Evolutionary conservation across 371 early-diverging fungal genomes (phyloP), one percentile per base, ranked within the genome.

Genomic region (Mucor piriformis): DNA sequence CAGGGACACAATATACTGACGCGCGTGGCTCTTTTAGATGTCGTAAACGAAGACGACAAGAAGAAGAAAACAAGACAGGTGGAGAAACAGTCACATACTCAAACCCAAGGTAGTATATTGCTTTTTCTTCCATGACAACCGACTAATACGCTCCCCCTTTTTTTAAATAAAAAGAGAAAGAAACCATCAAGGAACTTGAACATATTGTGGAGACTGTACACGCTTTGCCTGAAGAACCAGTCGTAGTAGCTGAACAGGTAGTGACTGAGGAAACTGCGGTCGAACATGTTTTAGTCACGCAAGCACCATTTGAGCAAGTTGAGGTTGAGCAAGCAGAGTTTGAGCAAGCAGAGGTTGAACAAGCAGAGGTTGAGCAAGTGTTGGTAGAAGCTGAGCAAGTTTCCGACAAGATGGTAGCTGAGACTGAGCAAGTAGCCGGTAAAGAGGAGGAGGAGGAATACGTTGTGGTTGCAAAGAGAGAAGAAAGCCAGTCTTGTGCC

Each of bases 401-500:
- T 6, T 6, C 11, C 23, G 12, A 8, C 16, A 18, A 44, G 23
- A 4, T 10, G 18, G 44, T 44, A 11, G 7, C 21, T 25, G 23
- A 11, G 12, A 47, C 18, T 7, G 23, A 18, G 24, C 7, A 27
- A 18, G 27, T 27, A 27, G 25, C 15, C 5, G 13, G 29, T 8
- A 29, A 6, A 12, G 25, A 11, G 11, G 46, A 46, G 24, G 46
- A 46, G 11, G 46, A 46, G 21, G 46, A 46, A 12, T 46, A 46
- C 12, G 24, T 46, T 24, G 11, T 46, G 8, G 46, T 46, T 6
- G 21, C 37, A 37, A 46, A 46, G 46, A 46, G 21, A 24, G 23
- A 46, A 46, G 46, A 46, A 11, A 24, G 25, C 12, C 46, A 46
- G 12, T 46, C 46, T 6, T 46, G 46, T 46, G 50, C 54, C 6